Base-by-base conservation (phyloP, 345 rosid species). In the sweet orange (Citrus sinensis) region DNA sequence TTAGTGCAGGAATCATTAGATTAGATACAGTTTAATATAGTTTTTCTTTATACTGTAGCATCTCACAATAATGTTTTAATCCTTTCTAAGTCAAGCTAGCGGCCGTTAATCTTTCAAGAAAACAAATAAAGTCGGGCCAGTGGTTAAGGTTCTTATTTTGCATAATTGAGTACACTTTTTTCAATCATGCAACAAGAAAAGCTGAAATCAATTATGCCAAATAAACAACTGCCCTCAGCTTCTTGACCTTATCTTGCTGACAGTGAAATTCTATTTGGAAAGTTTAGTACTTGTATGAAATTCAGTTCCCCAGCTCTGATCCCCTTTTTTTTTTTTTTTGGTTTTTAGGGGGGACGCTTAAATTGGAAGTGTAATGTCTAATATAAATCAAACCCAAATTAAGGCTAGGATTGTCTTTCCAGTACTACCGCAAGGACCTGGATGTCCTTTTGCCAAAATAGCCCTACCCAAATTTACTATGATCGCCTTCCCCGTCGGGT, bases 71-170 rank as follows among this genome's bases (percentile, higher is more conserved):
- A 32, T 66, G 32, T 32, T 22, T 24, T 37, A 29, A 37, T 37
- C 34, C 72, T 30, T 66, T 55, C 32, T 30, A 42, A 30, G 78
- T 65, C 71, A 75, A 75, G 71, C 32, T 10, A 49, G 51, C 34
- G 27, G 68, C 29, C 22, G 22, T 46, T 70, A 27, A 7, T 16
- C 25, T 66, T 35, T 37, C 13, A 66, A 20, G 35, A 66, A 34
- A 34, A 19, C 1, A 65, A 65, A 34, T 7, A 34, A 19, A 8
- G 69, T 7, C 4, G 35, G 68, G 24, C 4, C 19, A 29, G 9
- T 63, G 10, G 56, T 20, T 64, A 75, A 17, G 49, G 70, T 49
- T 24, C 32, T 51, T 51, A 29, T 29, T 64, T 62, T 30, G 14
- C 9, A 40, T 75, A 64, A 30, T 64, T 76, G 35, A 76, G 71